These are phyloP conservation scores for Platanus orientalis DNA, from an alignment of 164 flowering plant genomes.

Conservation along the genomic window DNA sequence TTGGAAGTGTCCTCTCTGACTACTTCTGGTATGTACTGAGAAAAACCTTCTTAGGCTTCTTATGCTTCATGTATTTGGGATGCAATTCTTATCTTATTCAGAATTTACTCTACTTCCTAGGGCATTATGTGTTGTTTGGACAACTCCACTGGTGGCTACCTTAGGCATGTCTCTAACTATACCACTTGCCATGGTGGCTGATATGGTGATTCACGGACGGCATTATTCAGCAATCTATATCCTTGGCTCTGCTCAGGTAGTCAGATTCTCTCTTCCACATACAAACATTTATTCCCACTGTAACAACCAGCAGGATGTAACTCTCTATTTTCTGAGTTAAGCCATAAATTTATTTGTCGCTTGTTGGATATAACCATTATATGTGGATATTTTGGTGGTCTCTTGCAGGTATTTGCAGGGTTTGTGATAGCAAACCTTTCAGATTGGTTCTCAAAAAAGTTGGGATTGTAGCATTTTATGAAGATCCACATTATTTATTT, in stretches of 20 bases:
- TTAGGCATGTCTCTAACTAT: slow-evolving; percentile 93
- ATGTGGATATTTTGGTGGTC: not conserved
- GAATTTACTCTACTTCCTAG: slow-evolving; percentile 26
- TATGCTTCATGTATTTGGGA: not conserved
- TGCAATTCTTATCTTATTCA: slow-evolving; percentile 3
- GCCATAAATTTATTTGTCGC: not conserved
- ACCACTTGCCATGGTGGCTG: slow-evolving; percentile 91
- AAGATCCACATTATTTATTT: slow-evolving; percentile 8
- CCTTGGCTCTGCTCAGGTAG: slow-evolving; percentile 82
- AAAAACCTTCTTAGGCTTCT: not conserved
- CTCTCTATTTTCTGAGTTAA: not conserved
- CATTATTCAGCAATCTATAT: slow-evolving; percentile 85
- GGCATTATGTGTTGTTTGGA: slow-evolving; percentile 95
- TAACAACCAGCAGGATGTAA: not conserved
- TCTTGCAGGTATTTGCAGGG: slow-evolving; percentile 83
- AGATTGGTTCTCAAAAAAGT: slow-evolving; percentile 50
- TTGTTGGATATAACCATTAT: not conserved
- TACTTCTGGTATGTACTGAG: slow-evolving; percentile 82
- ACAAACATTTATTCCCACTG: too few relatives aligned
- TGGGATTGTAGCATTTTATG: slow-evolving; percentile 53
- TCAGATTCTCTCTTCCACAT: not conserved
- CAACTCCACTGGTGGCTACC: slow-evolving; percentile 86
- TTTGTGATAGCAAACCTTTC: slow-evolving; percentile 86
- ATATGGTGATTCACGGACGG: slow-evolving; percentile 86
- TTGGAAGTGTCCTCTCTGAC: slow-evolving; percentile 97